Conservation (phyloP, 495 filamentous ascomycete genomes). For the Saxispiralis lemnorum region DNA sequence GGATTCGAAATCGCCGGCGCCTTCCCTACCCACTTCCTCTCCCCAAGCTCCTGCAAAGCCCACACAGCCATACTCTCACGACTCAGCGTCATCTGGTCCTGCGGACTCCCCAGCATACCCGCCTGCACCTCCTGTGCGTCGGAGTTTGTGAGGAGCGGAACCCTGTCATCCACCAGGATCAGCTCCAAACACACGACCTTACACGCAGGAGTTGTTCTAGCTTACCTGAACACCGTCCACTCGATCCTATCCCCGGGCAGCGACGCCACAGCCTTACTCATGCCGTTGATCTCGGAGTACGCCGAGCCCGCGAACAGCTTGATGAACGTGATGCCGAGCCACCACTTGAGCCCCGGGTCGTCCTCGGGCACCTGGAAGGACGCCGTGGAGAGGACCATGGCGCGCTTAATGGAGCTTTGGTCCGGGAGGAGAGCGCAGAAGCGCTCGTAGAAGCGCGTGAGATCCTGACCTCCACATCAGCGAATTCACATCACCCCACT, state of each 20-base stretch:
- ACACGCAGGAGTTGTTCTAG: neutral
- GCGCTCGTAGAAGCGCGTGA: slow-evolving; percentile 1
- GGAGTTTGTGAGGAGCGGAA: neutral
- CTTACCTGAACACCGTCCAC: slow-evolving; percentile 2
- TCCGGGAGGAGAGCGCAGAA: neutral
- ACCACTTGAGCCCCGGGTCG: neutral
- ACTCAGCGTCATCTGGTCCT: slow-evolving; percentile 3
- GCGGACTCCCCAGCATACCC: neutral
- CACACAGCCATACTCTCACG: slow-evolving; percentile 1
- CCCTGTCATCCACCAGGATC: no score
- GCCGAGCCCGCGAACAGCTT: neutral
- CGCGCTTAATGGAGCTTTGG: neutral
- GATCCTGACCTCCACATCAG: neutral
- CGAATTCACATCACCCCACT: no score
- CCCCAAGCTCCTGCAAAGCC: slow-evolving; percentile 6
- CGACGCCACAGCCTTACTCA: neutral
- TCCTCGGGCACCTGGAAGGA: slow-evolving; percentile 1
- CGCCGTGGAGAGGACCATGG: slow-evolving; percentile 1
- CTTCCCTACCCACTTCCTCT: slow-evolving; percentile 1
- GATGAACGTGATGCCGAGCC: neutral
- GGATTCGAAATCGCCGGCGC: slow-evolving; percentile 1
- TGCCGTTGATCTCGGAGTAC: slow-evolving; percentile 2
- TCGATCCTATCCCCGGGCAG: neutral
- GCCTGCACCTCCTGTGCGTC: neutral
- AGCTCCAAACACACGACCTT: no score